Conservation (phyloP, 306 rosid genomes). For the Castanea sativa region DNA sequence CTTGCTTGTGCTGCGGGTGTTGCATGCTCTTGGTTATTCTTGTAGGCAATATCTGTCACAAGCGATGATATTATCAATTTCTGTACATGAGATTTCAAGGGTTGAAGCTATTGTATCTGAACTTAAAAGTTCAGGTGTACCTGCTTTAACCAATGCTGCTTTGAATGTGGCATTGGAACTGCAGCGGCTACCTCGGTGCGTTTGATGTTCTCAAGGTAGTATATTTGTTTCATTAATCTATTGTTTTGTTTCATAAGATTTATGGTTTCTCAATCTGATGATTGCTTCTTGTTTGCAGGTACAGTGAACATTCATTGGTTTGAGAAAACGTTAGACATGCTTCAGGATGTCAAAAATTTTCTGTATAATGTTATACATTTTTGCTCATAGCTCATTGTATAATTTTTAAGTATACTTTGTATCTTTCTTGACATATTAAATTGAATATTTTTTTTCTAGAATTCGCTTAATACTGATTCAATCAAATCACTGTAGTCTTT, state of each 20-base stretch:
- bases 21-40: constrained; percentile 79
- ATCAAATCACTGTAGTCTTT: background rate
- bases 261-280: constrained; percentile 2
- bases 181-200: constrained; percentile 93
- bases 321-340: constrained; percentile 6
- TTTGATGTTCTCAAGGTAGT: constrained; percentile 40
- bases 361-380: background rate
- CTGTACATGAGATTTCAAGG: constrained; percentile 71
- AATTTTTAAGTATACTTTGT: constrained; percentile 27
- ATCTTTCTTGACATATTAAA: constrained; percentile 26
- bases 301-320: background rate
- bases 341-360: constrained; percentile 9
- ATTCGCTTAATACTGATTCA: constrained; percentile 9
- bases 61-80: constrained; percentile 89
- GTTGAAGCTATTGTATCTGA: constrained; percentile 72
- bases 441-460: background rate
- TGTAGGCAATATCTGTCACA: constrained; percentile 77
- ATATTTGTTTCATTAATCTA: constrained; percentile 10
- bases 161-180: constrained; percentile 73
- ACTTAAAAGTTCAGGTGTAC: constrained; percentile 65
- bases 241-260: constrained; percentile 2
- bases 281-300: constrained; percentile 33
- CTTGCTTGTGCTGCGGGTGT: constrained; percentile 60
- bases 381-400: constrained; percentile 16
- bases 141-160: constrained; percentile 61